Base-by-base conservation (phyloP, 2,329 filamentous ascomycete species). In the Clarireedia homoeocarpa region DNA sequence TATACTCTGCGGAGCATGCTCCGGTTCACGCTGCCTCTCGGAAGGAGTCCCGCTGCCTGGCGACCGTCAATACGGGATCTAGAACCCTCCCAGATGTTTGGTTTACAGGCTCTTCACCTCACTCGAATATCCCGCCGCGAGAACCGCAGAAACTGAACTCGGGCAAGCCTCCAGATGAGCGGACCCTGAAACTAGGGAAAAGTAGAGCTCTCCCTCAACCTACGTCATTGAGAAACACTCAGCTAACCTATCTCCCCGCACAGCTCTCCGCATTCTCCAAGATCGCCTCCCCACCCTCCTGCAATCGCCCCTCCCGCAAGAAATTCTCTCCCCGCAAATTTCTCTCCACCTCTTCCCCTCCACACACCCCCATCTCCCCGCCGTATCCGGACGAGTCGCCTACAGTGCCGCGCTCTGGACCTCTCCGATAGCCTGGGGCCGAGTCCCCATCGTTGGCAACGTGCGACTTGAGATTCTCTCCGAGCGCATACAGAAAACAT, bases 361-460 rank as follows among this genome's bases (percentile, higher is more conserved):
- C 27, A 94, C 89, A 0, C 89, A 95, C 66, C 89, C 88, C 2
- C 87, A 92, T 70, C 88, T 99, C 2, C 94, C 94, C 36, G 88
- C 84, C n/a, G 94, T 97, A 42, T 89, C 89, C 27, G 94, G 94
- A 52, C 84, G 88, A 48, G 87, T 96, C 38, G 87, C 90, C 48
- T 99, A 99, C 71, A 88, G 88, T 38, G 92, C 94, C 17, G 94
- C 94, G 2, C 77, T 99, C 39, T 97, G 91, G 91, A 96, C 94
- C 0, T 91, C 91, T 0, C 94, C 94, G 0, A 86, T 99, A 51
- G 92, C 91, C 30, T 99, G 94, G 94, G 95, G 95, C 66, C 84
- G 89, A 27, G 80, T 99, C 1, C 94, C 94, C 2, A 82, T 97
- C 20, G 81, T 96, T 34, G 91, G 92, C 62, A 95, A 96, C 66